phyloP scores from a whole-genome alignment of 1,284 basidiomycete genomes.

The Puccinia hordei region DNA sequence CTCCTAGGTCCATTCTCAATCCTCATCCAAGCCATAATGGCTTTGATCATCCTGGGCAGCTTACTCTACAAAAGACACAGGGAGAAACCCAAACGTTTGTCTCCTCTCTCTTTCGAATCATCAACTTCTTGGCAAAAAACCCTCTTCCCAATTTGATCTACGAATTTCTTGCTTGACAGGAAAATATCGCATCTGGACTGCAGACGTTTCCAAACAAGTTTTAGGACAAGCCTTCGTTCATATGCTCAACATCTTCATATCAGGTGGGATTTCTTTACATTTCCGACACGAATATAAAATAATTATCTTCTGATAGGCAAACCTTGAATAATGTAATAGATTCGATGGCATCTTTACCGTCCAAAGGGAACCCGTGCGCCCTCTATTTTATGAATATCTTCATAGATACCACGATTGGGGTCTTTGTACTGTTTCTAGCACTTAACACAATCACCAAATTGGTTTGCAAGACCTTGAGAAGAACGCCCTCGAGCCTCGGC shows the following conservation, averaged over 20 bases:
- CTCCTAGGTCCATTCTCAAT: constrained; percentile 48
- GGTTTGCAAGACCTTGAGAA: constrained; percentile 70
- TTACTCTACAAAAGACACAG: constrained; percentile 44
- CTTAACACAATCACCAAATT: constrained; percentile 72
- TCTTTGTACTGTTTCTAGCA: constrained; percentile 77
- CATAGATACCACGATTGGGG: constrained; percentile 89
- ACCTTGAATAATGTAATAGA: constrained; percentile 66
- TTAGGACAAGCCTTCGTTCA: constrained; percentile 89
- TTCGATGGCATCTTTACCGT: constrained; percentile 31
- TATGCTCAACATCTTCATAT: constrained; percentile 76
- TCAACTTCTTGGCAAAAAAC: no score
- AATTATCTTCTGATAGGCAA: not conserved
- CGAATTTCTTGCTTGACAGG: constrained; percentile 7
- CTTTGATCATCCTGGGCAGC: constrained; percentile 41
- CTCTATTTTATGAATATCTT: constrained; percentile 89
- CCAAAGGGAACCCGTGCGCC: constrained; percentile 55
- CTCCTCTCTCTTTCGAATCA: not conserved
- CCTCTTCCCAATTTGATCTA: not conserved
- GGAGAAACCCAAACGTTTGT: constrained; percentile 45
- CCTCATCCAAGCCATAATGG: constrained; percentile 46
- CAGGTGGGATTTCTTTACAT: constrained; percentile 41
- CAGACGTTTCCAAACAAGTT: constrained; percentile 69
- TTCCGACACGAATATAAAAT: not conserved
- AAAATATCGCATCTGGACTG: constrained; percentile 51
- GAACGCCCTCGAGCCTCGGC: constrained; percentile 61